A percentile compares a stretch with the other conserved stretches of the same genome.
These are phyloP conservation scores for Dendrobium nobile DNA, from an alignment of 106 monocot genomes.

Conservation along the genomic window DNA sequence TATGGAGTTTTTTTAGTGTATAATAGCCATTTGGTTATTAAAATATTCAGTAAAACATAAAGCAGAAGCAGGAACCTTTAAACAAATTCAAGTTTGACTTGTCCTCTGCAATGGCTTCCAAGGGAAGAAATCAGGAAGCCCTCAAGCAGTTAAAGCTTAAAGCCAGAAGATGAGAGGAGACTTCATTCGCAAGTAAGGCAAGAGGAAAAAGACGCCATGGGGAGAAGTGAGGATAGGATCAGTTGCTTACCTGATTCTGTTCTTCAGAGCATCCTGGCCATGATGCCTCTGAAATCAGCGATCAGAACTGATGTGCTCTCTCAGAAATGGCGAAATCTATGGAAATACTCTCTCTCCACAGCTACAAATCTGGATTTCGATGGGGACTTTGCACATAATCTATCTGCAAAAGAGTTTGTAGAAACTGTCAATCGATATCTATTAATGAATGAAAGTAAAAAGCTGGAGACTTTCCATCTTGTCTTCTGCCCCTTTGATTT, in stretches of 20 bases:
- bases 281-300: conserved; percentile 30
- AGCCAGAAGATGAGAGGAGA: neutral
- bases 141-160: neutral
- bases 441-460: conserved; percentile 12
- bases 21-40: no score
- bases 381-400: conserved; percentile 13
- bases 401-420: conserved; percentile 26
- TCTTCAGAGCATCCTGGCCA: conserved; percentile 15
- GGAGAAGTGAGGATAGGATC: conserved; percentile 11
- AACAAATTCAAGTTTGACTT: neutral
- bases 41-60: no score
- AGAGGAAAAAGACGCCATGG: neutral
- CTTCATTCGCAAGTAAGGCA: neutral
- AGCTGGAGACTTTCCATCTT: conserved; percentile 23
- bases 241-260: conserved; percentile 20
- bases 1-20: no score
- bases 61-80: neutral
- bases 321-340: conserved; percentile 25
- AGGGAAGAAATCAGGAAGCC: neutral
- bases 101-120: neutral
- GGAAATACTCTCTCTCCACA: conserved; percentile 20
- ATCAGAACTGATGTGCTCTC: conserved; percentile 27
- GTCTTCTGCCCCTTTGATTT: conserved; percentile 28
- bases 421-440: conserved; percentile 25
- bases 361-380: conserved; percentile 23